phyloP scores from a whole-genome alignment of 1,139 yeast species.

The Zygoascus hellenicus region DNA sequence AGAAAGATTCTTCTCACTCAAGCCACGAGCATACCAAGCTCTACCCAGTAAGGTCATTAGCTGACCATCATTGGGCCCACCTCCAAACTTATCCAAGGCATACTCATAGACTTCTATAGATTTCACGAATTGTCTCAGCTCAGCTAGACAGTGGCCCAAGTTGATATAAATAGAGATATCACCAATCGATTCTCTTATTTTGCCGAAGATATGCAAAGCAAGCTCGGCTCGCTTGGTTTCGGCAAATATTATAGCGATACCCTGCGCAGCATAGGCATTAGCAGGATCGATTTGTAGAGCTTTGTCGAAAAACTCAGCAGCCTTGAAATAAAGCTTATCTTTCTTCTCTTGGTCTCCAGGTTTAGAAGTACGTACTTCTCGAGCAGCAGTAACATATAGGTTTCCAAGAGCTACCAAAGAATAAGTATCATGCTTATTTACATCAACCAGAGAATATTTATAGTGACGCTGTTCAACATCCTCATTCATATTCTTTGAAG shows the following conservation, averaged over 20 bases:
- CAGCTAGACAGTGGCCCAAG: conserved; percentile 81
- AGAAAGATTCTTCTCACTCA: conserved; percentile 56
- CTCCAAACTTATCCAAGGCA: conserved; percentile 62
- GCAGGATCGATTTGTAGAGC: conserved; percentile 77
- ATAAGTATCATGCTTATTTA: conserved; percentile 77
- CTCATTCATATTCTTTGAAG: conserved; percentile 42
- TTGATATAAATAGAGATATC: conserved; percentile 81
- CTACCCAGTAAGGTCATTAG: conserved; percentile 72
- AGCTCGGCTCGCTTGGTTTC: conserved; percentile 72
- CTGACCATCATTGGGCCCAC: conserved; percentile 53
- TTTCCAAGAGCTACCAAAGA: conserved; percentile 89
- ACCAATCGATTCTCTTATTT: conserved; percentile 81
- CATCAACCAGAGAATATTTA: conserved; percentile 74
- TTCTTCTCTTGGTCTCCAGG: conserved; percentile 59
- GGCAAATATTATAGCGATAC: conserved; percentile 88
- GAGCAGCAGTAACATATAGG: conserved; percentile 74
- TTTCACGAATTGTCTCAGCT: conserved; percentile 72
- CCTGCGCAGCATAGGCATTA: conserved; percentile 96
- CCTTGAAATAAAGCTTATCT: conserved; percentile 75
- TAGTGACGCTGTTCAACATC: conserved; percentile 68
- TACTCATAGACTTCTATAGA: conserved; percentile 87
- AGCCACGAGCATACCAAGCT: conserved; percentile 85
- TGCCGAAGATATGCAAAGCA: conserved; percentile 82
- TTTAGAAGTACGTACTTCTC: conserved; percentile 55
- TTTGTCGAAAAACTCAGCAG: conserved; percentile 84